Evolutionary conservation across 2,329 filamentous ascomycete species (phyloP).

Genomic region (Diaporthe citri): DNA sequence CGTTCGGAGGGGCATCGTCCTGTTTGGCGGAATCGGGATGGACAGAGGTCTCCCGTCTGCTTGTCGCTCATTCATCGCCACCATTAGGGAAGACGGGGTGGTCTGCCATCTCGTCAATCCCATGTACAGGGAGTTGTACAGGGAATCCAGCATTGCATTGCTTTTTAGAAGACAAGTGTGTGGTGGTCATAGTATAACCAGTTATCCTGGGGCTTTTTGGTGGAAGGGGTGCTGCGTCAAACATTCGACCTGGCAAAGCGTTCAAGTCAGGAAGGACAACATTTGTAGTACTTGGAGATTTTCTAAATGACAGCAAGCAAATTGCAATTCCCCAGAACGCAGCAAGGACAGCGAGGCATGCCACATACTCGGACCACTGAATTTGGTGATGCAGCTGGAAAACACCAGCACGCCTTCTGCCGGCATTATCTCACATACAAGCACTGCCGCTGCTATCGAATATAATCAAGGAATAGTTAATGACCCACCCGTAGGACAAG

Average conservation of each 20-base stretch:
- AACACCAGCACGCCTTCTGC: background rate
- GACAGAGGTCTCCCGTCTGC: slow-evolving; percentile 10
- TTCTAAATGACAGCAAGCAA: slow-evolving; percentile 6
- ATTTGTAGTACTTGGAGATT: background rate
- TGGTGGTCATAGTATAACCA: slow-evolving; percentile 3
- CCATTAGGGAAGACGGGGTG: background rate
- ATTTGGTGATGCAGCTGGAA: background rate
- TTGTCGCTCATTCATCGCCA: slow-evolving; percentile 19
- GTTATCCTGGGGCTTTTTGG: slow-evolving; percentile 9
- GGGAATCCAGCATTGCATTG: slow-evolving; percentile 15
- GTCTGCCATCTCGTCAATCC: background rate
- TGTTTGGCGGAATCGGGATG: slow-evolving; percentile 6
- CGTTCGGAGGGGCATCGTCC: background rate
- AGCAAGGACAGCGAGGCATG: background rate
- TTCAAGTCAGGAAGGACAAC: background rate
- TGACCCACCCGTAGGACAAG: background rate
- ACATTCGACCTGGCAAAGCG: background rate
- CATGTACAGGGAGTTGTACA: background rate
- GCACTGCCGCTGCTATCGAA: slow-evolving; percentile 5
- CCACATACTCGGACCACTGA: background rate
- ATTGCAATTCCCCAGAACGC: slow-evolving; percentile 6
- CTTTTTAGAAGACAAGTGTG: background rate
- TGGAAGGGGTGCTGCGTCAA: slow-evolving; percentile 8
- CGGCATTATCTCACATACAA: background rate
- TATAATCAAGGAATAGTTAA: background rate